Conservation (phyloP, 2,329 filamentous ascomycete genomes). For the Colletotrichum karsti region DNA sequence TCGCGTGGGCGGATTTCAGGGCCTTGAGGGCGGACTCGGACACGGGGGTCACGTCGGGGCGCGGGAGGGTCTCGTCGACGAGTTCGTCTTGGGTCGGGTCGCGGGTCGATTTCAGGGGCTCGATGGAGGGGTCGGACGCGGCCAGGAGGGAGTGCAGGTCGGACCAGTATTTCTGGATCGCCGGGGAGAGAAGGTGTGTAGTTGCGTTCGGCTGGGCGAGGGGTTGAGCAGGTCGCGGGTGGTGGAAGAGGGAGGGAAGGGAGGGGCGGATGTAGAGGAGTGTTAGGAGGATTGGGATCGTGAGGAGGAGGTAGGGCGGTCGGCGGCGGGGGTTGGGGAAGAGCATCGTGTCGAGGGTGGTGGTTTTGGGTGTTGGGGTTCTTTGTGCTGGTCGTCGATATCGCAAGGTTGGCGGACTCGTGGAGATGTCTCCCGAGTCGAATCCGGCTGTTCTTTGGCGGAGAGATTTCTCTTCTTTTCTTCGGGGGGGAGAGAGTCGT, state of each 20-base stretch:
- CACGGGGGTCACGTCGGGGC: constrained; percentile 23
- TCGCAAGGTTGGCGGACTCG: background rate
- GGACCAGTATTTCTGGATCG: constrained; percentile 22
- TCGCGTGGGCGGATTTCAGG: constrained; percentile 14
- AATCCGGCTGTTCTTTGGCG: background rate
- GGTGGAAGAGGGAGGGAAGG: background rate
- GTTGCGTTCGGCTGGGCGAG: background rate
- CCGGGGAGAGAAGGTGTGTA: constrained; percentile 17
- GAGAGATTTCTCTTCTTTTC: background rate
- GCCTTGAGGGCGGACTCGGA: background rate
- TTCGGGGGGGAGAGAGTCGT: too few relatives aligned
- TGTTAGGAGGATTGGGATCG: background rate
- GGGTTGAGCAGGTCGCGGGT: background rate
- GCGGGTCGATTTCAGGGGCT: constrained; percentile 1
- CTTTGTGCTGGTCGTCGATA: background rate
- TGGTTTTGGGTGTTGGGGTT: background rate
- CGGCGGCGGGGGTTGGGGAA: background rate
- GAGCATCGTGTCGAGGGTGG: background rate
- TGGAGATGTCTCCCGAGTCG: background rate
- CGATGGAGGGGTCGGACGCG: constrained; percentile 2
- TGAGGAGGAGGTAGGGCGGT: background rate
- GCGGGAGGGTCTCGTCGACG: constrained; percentile 15
- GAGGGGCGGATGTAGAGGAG: background rate
- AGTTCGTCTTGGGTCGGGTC: constrained; percentile 13
- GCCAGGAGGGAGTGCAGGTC: constrained; percentile 11